A percentile compares a stretch with the other conserved stretches of the same genome.
Conservation (phyloP, 495 filamentous ascomycete species). For the Penicillium bialowiezense region DNA sequence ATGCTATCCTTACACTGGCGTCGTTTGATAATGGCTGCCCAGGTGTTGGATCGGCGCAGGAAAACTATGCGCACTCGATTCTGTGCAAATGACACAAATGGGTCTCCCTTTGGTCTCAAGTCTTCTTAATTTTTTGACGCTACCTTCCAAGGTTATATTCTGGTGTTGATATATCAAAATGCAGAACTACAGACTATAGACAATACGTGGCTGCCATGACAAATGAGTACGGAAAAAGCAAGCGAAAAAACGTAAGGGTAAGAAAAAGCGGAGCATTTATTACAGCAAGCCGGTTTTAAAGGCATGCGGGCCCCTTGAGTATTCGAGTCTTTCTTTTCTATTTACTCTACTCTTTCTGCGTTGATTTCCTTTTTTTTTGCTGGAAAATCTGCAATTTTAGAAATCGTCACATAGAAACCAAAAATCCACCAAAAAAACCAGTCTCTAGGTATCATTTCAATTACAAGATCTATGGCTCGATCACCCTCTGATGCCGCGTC, state of each 20-base stretch:
- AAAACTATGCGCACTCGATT: too few relatives aligned
- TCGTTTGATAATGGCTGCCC: too few relatives aligned
- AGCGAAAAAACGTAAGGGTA: neutral
- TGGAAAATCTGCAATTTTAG: neutral
- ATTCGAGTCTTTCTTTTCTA: neutral
- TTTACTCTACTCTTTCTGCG: neutral
- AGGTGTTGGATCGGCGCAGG: too few relatives aligned
- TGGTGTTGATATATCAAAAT: too few relatives aligned
- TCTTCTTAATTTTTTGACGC: too few relatives aligned
- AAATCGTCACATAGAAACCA: neutral
- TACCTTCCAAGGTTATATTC: too few relatives aligned
- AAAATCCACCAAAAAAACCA: constrained; percentile 2
- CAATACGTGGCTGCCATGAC: too few relatives aligned
- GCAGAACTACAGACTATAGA: too few relatives aligned
- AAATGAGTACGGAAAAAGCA: neutral
- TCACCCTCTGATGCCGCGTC: constrained; percentile 39
- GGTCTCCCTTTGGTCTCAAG: too few relatives aligned
- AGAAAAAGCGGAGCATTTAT: constrained; percentile 21
- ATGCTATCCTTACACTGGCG: too few relatives aligned
- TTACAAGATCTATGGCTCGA: constrained; percentile 33
- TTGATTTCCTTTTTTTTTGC: neutral
- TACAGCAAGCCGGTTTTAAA: constrained; percentile 33
- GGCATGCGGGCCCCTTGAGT: constrained; percentile 9
- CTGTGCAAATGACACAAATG: too few relatives aligned
- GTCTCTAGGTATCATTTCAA: neutral